Evolutionary conservation across 2,329 filamentous ascomycete species (phyloP).

Genomic region (Conoideocrella luteorostrata): DNA sequence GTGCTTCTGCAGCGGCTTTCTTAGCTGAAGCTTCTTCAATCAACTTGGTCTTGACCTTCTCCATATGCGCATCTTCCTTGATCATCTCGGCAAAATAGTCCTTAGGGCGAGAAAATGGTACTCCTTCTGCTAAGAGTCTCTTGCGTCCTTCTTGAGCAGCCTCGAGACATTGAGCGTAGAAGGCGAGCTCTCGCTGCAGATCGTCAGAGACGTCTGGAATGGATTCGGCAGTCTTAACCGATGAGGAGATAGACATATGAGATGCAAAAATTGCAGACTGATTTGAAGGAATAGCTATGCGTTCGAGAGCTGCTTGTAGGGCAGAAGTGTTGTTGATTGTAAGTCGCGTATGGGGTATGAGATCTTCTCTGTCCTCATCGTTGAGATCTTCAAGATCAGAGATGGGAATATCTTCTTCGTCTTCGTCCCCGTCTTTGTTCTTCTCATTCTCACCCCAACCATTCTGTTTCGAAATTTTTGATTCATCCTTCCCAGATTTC

Average conservation of each 20-base stretch:
- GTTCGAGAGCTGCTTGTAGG: slow-evolving; percentile 71
- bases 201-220: slow-evolving; percentile 88
- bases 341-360: slow-evolving; percentile 83
- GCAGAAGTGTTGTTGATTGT: slow-evolving; percentile 97
- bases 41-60: slow-evolving; percentile 87
- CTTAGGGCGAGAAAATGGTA: slow-evolving; percentile 78
- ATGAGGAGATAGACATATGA: slow-evolving; percentile 70
- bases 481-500: slow-evolving; percentile 31
- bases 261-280: slow-evolving; percentile 70
- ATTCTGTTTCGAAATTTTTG: slow-evolving; percentile 22
- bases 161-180: slow-evolving; percentile 83
- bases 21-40: slow-evolving; percentile 87
- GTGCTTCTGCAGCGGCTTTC: slow-evolving; percentile 86
- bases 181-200: slow-evolving; percentile 82
- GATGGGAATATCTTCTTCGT: slow-evolving; percentile 82
- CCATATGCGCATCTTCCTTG: slow-evolving; percentile 98
- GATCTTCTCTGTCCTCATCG: slow-evolving; percentile 77
- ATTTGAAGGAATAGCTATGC: slow-evolving; percentile 62
- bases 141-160: slow-evolving; percentile 67
- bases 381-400: slow-evolving; percentile 76
- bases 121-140: slow-evolving; percentile 73
- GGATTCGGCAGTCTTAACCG: slow-evolving; percentile 54
- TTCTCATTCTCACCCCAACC: slow-evolving; percentile 29
- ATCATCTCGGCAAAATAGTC: slow-evolving; percentile 99
- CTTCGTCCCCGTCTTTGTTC: slow-evolving; percentile 61